phyloP scores from a whole-genome alignment of 2,329 filamentous ascomycete genomes.

The Coniochaeta hoffmannii region DNA sequence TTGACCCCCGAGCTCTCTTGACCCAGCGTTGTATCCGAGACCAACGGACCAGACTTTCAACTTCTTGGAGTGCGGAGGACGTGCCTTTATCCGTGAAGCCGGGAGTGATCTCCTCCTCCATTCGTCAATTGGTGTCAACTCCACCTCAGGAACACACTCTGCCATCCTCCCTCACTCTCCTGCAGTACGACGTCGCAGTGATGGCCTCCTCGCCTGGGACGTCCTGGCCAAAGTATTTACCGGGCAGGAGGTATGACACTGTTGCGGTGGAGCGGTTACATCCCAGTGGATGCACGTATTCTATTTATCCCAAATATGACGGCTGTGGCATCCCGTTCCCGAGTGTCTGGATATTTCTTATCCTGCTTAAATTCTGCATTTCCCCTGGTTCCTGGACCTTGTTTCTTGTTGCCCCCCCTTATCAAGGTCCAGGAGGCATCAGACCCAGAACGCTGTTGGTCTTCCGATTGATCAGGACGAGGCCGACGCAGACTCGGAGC shows the following conservation, averaged over 20 bases:
- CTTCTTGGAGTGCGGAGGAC: not conserved
- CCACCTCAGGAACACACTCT: too few relatives aligned
- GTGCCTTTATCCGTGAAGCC: slow-evolving; percentile 1
- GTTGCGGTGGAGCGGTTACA: not conserved
- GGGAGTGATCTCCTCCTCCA: not conserved
- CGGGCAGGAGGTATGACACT: not conserved
- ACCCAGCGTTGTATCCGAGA: not conserved
- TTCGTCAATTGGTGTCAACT: too few relatives aligned
- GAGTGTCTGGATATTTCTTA: not conserved
- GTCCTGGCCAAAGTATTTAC: not conserved
- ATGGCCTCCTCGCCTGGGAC: not conserved
- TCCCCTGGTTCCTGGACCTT: not conserved
- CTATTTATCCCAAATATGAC: not conserved
- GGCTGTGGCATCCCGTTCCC: not conserved
- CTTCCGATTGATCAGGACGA: not conserved
- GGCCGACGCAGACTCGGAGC: not conserved
- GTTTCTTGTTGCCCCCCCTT: not conserved
- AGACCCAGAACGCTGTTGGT: not conserved
- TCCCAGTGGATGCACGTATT: not conserved
- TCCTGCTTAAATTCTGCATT: not conserved
- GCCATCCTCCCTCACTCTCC: not conserved
- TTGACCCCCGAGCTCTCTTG: not conserved
- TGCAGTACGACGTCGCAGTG: not conserved
- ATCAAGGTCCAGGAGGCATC: not conserved
- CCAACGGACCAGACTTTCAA: not conserved